Evolutionary conservation across 208 protist genomes (phyloP).

Genomic region (Phytomonas francai): DNA sequence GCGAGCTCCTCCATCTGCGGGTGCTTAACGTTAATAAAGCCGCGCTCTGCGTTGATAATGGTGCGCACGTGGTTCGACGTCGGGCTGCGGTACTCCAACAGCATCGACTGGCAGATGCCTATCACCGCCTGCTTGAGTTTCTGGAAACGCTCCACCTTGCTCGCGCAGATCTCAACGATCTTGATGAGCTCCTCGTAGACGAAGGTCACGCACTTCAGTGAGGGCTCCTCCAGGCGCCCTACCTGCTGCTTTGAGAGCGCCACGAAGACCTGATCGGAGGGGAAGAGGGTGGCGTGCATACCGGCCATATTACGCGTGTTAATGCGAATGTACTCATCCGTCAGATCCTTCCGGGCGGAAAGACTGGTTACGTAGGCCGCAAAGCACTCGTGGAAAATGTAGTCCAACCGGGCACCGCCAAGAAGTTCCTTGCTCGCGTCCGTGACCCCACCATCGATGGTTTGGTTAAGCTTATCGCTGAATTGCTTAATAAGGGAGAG

Average conservation of each 20-base stretch:
- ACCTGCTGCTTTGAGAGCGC: constrained; percentile 94
- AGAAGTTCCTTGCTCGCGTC: constrained; percentile 91
- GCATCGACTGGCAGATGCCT: constrained; percentile 76
- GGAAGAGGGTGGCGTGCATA: constrained; percentile 94
- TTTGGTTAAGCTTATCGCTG: constrained; percentile 82
- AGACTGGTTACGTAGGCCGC: constrained; percentile 82
- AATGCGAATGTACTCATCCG: constrained; percentile 92
- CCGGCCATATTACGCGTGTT: constrained; percentile 95
- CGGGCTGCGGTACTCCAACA: constrained; percentile 72
- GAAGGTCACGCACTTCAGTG: constrained; percentile 92
- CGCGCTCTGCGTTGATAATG: constrained; percentile 92
- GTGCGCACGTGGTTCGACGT: constrained; percentile 87
- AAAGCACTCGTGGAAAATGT: constrained; percentile 96
- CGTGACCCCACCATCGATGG: constrained; percentile 91
- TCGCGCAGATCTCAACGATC: constrained; percentile 80
- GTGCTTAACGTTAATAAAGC: constrained; percentile 96
- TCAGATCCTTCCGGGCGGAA: constrained; percentile 87
- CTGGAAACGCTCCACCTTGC: constrained; percentile 82
- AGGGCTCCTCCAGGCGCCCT: constrained; percentile 90
- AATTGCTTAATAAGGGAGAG: constrained; percentile 86
- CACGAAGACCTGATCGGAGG: constrained; percentile 96
- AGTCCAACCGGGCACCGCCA: constrained; percentile 94
- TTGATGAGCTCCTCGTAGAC: constrained; percentile 95
- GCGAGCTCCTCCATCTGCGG: constrained; percentile 80
- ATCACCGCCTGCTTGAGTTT: constrained; percentile 85